phyloP scores from a whole-genome alignment of 78 protist genomes.

The Dictyostelium intermedium region DNA sequence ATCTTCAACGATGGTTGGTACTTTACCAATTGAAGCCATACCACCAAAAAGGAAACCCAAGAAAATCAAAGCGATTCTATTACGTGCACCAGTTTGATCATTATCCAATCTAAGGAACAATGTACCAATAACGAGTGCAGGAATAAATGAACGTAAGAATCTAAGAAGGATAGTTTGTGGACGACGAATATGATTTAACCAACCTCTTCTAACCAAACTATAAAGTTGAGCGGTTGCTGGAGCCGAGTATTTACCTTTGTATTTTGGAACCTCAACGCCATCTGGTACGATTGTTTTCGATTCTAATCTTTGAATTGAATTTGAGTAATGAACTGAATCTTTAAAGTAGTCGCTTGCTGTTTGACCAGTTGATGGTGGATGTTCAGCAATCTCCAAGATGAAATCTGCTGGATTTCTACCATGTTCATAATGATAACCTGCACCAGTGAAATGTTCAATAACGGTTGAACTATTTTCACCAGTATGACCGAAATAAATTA shows the following conservation, averaged over 20 bases:
- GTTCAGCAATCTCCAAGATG: conserved; percentile 69
- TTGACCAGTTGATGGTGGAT: neutral
- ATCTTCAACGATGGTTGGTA: conserved; percentile 53
- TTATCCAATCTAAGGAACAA: conserved; percentile 41
- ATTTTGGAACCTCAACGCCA: conserved; percentile 4
- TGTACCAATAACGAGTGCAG: conserved; percentile 53
- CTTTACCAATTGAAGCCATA: conserved; percentile 66
- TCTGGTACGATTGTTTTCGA: conserved; percentile 29
- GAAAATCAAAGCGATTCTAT: conserved; percentile 45
- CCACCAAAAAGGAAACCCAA: conserved; percentile 63
- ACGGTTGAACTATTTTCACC: conserved; percentile 14
- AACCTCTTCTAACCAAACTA: conserved; percentile 19
- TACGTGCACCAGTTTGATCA: conserved; percentile 62
- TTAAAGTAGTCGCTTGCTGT: neutral
- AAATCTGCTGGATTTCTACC: conserved; percentile 68
- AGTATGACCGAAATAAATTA: conserved; percentile 51
- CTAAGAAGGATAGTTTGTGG: conserved; percentile 48
- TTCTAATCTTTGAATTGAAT: neutral
- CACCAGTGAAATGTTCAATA: conserved; percentile 15
- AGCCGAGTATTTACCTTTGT: conserved; percentile 4
- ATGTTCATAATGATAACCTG: conserved; percentile 18
- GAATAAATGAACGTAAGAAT: conserved; percentile 54
- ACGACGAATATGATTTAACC: conserved; percentile 69
- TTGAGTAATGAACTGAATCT: neutral
- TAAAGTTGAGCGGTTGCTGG: neutral